A percentile compares a stretch with the other conserved stretches of the same genome.
Conservation (phyloP, 2,329 filamentous ascomycete genomes). For the Trichoderma breve region DNA sequence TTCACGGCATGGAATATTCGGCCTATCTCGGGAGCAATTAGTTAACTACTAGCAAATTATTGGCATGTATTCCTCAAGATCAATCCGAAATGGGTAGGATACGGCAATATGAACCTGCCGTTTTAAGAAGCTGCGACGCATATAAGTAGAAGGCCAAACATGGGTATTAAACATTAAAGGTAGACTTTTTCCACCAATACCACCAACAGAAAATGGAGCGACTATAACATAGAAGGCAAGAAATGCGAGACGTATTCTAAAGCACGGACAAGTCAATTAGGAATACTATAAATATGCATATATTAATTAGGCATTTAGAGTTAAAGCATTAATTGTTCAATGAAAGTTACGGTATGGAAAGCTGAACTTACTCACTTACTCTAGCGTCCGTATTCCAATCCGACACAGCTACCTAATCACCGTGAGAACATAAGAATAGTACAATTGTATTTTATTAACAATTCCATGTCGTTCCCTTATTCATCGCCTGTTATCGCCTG, state of each 20-base stretch:
- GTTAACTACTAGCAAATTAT: neutral
- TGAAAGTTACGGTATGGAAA: neutral
- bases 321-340: neutral
- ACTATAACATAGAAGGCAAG: neutral
- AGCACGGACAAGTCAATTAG: neutral
- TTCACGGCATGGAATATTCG: neutral
- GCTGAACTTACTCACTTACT: neutral
- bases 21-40: neutral
- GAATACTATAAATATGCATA: neutral
- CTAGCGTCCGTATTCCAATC: neutral
- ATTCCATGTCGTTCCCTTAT: neutral
- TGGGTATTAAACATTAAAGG: neutral
- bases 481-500: neutral
- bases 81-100: neutral
- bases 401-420: neutral
- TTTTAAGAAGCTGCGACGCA: neutral
- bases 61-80: neutral
- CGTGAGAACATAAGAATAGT: neutral
- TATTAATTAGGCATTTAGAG: neutral
- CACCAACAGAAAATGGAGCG: neutral
- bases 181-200: conserved; percentile 1
- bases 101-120: neutral
- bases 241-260: neutral
- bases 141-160: neutral
- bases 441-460: neutral